Evolutionary conservation across 805 yeast genomes (phyloP), one percentile per base, ranked within the genome.

Genomic region (Ogataea angusta): DNA sequence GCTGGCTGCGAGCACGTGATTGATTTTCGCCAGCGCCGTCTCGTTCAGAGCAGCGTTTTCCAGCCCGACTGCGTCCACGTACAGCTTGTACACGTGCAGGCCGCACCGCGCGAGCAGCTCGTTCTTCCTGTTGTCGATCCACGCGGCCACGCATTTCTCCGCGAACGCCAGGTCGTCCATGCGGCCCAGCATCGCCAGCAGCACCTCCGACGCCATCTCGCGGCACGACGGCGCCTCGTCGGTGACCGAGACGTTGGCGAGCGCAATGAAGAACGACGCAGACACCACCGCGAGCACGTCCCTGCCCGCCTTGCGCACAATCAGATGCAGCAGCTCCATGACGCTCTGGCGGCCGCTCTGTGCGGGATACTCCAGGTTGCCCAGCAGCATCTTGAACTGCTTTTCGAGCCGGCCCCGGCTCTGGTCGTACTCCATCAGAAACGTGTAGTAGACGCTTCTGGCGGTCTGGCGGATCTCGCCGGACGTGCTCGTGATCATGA

Each of bases 341-440:
- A 88, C 95, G 0, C 97, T 86, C 49, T 83, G 82, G 38, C 97
- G 72, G 38, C 99, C 99, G 30, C 78, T 72, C 43, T 85, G 85
- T 3, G 95, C 80, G 4, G 95, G 90, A 58, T 93, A 93, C 17
- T 80, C 73, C 48, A 93, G 67, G 59, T 93, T 93, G 40, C 77
- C 78, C 7, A 90, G 85, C 62, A 93, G 69, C 57, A 83, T 80
- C 48, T 82, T 79, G 64, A 91, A 82, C 49, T 87, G 95, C 52
- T 82, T 85, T 48, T 85, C 93, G 34, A 93, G 60, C 48, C 87
- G 76, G 4, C 91, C 89, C 52, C 81, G 74, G 23, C 98, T 89
- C 66, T 91, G 97, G 53, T 95, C 98, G 56, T 86, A 93, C 53
- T 89, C 96, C 84, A 88, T 84, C 56, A 93, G 65, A 53, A 93